A percentile compares a stretch with the other conserved stretches of the same genome.
These are phyloP conservation scores for Mycena floridula DNA, from an alignment of 768 basidiomycete genomes.

Conservation along the genomic window DNA sequence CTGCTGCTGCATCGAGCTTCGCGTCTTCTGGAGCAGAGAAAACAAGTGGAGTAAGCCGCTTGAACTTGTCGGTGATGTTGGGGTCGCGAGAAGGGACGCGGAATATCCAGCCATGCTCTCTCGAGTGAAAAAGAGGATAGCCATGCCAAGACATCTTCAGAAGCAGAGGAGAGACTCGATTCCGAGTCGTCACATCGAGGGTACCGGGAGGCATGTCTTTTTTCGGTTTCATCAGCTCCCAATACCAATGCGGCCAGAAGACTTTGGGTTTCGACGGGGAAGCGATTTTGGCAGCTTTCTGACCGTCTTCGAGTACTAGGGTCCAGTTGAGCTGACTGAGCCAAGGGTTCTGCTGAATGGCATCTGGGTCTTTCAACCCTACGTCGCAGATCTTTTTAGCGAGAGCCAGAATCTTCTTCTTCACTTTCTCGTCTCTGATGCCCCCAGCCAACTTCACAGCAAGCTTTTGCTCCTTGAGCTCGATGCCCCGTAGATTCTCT, in stretches of 20 bases:
- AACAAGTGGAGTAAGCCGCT: conserved; percentile 36
- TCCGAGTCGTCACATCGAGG: conserved; percentile 82
- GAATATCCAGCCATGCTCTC: conserved; percentile 88
- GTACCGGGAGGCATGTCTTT: conserved; percentile 61
- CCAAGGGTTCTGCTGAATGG: conserved; percentile 42
- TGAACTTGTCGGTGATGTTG: conserved; percentile 15
- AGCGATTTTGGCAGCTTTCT: background rate
- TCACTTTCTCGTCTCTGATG: conserved; percentile 26
- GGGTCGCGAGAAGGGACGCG: conserved; percentile 47
- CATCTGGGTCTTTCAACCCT: conserved; percentile 10
- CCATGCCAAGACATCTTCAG: conserved; percentile 84
- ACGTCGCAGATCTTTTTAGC: conserved; percentile 29
- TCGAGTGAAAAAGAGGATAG: conserved; percentile 79
- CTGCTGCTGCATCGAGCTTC: conserved; percentile 40
- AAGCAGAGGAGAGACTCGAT: conserved; percentile 76
- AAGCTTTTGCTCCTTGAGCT: too few relatives aligned
- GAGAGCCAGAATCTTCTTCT: conserved; percentile 30
- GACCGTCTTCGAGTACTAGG: conserved; percentile 12
- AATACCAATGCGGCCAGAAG: conserved; percentile 94
- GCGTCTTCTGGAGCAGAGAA: conserved; percentile 66
- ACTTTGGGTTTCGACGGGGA: conserved; percentile 19
- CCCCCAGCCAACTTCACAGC: conserved; percentile 41
- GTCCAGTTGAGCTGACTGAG: conserved; percentile 68
- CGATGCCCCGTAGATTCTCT: background rate
- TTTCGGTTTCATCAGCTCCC: conserved; percentile 77